Conservation (phyloP, 306 rosid species). For the Morella rubra region DNA sequence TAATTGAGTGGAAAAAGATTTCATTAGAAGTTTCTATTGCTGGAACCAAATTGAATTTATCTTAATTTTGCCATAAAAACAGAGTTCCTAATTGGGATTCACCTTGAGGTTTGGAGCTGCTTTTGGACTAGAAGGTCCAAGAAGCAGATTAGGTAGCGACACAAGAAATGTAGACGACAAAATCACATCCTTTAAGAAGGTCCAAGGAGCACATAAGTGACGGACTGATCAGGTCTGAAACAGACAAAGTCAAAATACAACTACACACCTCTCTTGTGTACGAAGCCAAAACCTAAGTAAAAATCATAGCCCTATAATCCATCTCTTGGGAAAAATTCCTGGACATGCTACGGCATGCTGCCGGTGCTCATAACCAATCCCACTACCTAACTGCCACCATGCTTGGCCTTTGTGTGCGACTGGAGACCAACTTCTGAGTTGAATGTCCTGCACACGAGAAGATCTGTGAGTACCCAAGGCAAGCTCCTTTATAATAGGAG, state of each 20-base stretch:
- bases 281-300: not conserved
- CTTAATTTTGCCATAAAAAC: no score
- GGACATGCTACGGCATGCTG: not conserved
- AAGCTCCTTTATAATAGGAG: not conserved
- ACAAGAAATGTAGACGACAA: not conserved
- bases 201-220: not conserved
- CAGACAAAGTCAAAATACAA: not conserved
- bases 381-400: conserved; percentile 33
- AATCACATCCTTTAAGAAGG: not conserved
- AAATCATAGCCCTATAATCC: not conserved
- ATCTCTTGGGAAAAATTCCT: conserved; percentile 1
- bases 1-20: no score
- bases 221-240: not conserved
- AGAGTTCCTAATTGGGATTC: no score
- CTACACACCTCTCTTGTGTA: not conserved
- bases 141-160: not conserved
- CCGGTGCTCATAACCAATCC: not conserved
- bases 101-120: no score
- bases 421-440: conserved; percentile 57
- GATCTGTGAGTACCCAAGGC: not conserved
- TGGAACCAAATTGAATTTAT: no score
- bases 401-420: conserved; percentile 86
- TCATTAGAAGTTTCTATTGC: no score
- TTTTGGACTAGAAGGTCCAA: not conserved
- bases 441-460: conserved; percentile 42